These are phyloP conservation scores for Didymella keratinophila DNA, from an alignment of 2,329 filamentous ascomycete species.

Conservation along the genomic window DNA sequence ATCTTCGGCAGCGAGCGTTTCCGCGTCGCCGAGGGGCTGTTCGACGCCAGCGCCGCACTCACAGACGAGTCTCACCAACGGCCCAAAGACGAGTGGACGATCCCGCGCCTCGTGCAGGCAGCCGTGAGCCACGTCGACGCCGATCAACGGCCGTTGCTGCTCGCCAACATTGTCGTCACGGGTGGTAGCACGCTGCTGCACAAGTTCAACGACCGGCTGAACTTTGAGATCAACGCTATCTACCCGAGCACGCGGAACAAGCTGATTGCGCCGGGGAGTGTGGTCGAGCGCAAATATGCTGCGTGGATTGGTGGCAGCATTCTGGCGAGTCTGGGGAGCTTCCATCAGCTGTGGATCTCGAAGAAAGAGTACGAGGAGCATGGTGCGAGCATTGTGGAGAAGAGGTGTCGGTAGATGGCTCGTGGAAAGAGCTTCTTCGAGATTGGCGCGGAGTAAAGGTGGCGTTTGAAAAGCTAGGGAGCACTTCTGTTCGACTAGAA, in stretches of 20 bases:
- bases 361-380: conserved; percentile 98
- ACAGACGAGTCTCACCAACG: conserved; percentile 58
- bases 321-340: conserved; percentile 90
- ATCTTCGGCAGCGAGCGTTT: conserved; percentile 91
- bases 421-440: background rate
- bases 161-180: conserved; percentile 91
- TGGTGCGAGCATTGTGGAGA: conserved; percentile 88
- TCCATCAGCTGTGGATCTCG: conserved; percentile 99
- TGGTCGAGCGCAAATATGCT: conserved; percentile 88
- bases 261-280: conserved; percentile 84
- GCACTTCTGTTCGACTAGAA: background rate
- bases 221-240: conserved; percentile 79
- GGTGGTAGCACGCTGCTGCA: conserved; percentile 87
- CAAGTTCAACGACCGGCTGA: conserved; percentile 89
- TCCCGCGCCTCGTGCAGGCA: conserved; percentile 81
- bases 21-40: conserved; percentile 86
- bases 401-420: conserved; percentile 79
- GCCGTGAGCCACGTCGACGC: conserved; percentile 84
- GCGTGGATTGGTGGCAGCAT: conserved; percentile 98
- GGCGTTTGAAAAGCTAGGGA: background rate
- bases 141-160: conserved; percentile 81
- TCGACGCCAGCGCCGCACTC: conserved; percentile 82
- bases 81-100: conserved; percentile 76
- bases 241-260: conserved; percentile 89
- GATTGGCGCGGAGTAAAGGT: conserved; percentile 4